Conservation (phyloP, 2,329 filamentous ascomycete genomes). For the Fusarium mundagurra region DNA sequence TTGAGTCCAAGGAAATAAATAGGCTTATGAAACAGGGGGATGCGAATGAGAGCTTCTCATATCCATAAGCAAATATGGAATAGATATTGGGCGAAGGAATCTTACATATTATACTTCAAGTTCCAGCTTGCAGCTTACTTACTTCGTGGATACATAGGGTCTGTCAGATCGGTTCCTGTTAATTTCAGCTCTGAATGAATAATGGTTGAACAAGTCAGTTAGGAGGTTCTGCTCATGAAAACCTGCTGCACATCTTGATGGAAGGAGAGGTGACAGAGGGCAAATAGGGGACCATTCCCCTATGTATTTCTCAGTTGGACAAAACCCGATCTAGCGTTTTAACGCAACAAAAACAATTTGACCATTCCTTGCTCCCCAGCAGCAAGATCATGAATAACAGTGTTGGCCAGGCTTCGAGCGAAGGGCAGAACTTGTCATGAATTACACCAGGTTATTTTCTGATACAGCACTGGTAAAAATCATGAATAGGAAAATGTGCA, state of each 20-base stretch:
- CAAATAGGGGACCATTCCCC: neutral
- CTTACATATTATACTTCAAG: conserved; percentile 1
- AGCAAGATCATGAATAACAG: neutral
- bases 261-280: neutral
- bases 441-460: too few species aligned
- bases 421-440: neutral
- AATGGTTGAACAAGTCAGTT: neutral
- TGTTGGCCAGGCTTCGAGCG: neutral
- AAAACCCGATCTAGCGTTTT: conserved; percentile 12
- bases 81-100: neutral
- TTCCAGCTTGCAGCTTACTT: conserved; percentile 16
- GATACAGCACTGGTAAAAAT: neutral
- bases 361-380: neutral
- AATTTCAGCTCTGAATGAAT: neutral
- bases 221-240: neutral
- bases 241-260: neutral
- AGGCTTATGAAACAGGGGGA: neutral
- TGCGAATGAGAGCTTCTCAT: neutral
- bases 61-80: neutral
- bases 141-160: neutral
- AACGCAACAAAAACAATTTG: neutral
- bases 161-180: neutral
- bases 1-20: neutral
- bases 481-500: neutral
- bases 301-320: neutral